Evolutionary conservation across 768 basidiomycete species (phyloP).

Genomic region (Psilocybe subaeruginosa): DNA sequence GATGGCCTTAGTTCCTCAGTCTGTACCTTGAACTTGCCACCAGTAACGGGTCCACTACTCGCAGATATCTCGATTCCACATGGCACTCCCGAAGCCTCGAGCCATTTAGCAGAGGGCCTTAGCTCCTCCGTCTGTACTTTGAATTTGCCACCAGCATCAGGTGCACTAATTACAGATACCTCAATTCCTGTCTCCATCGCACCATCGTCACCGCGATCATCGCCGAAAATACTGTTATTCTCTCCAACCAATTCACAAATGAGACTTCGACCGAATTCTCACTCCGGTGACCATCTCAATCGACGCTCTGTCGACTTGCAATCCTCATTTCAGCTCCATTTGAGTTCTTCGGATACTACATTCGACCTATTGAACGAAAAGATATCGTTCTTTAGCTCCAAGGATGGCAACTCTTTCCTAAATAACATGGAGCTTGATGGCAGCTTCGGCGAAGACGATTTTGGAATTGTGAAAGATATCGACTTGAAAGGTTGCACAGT

Average conservation of each 20-base stretch:
- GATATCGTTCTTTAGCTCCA: conserved; percentile 46
- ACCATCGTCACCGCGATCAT: conserved; percentile 25
- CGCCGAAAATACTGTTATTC: conserved; percentile 2
- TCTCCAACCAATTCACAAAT: conserved; percentile 17
- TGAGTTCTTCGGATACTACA: conserved; percentile 45
- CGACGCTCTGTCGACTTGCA: conserved; percentile 49
- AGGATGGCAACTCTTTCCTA: conserved; percentile 34
- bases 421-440: conserved; percentile 41
- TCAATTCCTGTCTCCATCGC: conserved; percentile 26
- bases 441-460: conserved; percentile 38
- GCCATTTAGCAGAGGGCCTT: conserved; percentile 15
- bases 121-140: conserved; percentile 28
- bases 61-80: conserved; percentile 27
- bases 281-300: conserved; percentile 27
- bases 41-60: conserved; percentile 23
- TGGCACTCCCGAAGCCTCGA: not conserved
- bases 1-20: conserved; percentile 26
- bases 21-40: conserved; percentile 28
- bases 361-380: conserved; percentile 58
- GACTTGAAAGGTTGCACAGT: not conserved
- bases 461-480: conserved; percentile 1
- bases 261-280: conserved; percentile 28
- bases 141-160: conserved; percentile 25
- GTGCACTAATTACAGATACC: conserved; percentile 25
- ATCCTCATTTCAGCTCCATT: conserved; percentile 49